Base-by-base conservation (phyloP, 768 basidiomycete genomes). In the Gloeostereum incarnatum region DNA sequence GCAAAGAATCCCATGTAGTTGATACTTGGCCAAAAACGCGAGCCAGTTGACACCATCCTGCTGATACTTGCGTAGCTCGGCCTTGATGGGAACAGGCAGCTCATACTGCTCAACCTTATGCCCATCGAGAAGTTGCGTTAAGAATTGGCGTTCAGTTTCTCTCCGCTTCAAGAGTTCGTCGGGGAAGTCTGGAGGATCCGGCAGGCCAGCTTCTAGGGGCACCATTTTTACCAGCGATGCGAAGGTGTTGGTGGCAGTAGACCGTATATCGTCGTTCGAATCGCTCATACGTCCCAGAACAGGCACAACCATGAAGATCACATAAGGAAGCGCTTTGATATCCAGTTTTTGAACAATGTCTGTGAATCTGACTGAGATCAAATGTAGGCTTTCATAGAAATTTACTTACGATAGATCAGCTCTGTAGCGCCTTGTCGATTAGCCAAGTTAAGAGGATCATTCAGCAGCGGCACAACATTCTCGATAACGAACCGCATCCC, bases 1-100 rank as follows among this genome's bases (percentile, higher is more conserved):
- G 54, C 96, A 99, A 20, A 99, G 78, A 49, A 98, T 89, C 10
- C 96, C 96, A 54, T 99, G 96, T 2, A 99, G 61, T 51, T 98
- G 96, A 56, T 96, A 99, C 56, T 96, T 97, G 14, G 91, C 88
- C 25, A 99, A 69, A 67, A 99, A 99, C 1, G 96, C 96, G 13
- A 99, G 69, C 96, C 96, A 99, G 55, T 90, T 98, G 47, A 99
- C 88, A 23, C 96, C 96, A 40, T 99, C 96, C 61, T 90, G 88
- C 59, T 99, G 96, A 56, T 99, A 99, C 55, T 92, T 90, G 42
- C 96, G 83, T 34, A 99, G 66, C 48, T 97, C 90, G 22, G 93
- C 92, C 41, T 93, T 88, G 68, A 99, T 87, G 19, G 65, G 61
- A 39, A 92, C 78, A 0, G 96, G 91, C 1, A 99, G 75, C 29